A percentile compares a stretch with the other conserved stretches of the same genome.
These are phyloP conservation scores for Nannizzia gypsea DNA, from an alignment of 2,329 filamentous ascomycete species.

Conservation along the genomic window DNA sequence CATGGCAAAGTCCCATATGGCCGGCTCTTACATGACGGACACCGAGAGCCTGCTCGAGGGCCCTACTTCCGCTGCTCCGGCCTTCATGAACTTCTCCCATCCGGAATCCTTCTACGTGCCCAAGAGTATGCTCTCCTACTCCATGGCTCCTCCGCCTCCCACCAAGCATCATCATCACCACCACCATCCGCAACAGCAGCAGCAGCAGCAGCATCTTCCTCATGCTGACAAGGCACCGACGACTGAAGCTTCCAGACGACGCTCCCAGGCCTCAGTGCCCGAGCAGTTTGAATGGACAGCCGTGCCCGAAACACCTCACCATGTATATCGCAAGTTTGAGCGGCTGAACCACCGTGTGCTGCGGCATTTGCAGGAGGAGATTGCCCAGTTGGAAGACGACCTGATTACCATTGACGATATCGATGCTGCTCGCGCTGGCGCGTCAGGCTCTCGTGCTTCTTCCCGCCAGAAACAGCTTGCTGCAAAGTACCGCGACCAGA, in stretches of 20 bases:
- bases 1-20: slow-evolving; percentile 11
- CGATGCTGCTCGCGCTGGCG: slow-evolving; percentile 29
- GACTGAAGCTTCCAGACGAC: not conserved
- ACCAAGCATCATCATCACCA: not conserved
- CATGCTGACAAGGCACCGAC: not conserved
- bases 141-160: slow-evolving; percentile 16
- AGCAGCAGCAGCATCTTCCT: not conserved
- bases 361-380: slow-evolving; percentile 74
- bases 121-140: slow-evolving; percentile 21
- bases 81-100: slow-evolving; percentile 22
- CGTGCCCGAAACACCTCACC: slow-evolving; percentile 25
- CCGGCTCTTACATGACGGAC: slow-evolving; percentile 15
- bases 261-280: not conserved
- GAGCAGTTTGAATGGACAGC: not conserved
- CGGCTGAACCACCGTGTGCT: slow-evolving; percentile 70
- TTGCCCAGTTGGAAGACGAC: slow-evolving; percentile 68
- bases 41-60: slow-evolving; percentile 14
- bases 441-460: slow-evolving; percentile 18
- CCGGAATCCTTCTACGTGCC: slow-evolving; percentile 26
- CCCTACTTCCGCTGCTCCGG: slow-evolving; percentile 17
- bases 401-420: slow-evolving; percentile 56
- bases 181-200: not conserved
- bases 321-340: slow-evolving; percentile 75
- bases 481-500: slow-evolving; percentile 35
- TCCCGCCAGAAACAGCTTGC: slow-evolving; percentile 26